Conservation (phyloP, 106 monocot genomes). For the Alisma plantagoaquatica region DNA sequence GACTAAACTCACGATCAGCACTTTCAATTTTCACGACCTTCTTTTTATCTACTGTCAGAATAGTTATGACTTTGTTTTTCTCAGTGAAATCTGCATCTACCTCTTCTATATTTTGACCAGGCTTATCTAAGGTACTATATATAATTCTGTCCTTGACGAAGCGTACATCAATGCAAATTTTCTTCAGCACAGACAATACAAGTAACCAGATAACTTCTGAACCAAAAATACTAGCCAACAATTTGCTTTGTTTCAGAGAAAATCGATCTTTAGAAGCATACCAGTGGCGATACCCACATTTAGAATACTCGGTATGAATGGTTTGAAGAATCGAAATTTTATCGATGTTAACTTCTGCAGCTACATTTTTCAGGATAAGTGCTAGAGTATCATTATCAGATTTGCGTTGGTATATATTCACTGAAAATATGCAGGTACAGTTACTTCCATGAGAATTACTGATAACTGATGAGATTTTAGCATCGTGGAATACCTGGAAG, state of each 20-base stretch:
- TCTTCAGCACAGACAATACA: slow-evolving; percentile 33
- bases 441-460: slow-evolving; percentile 19
- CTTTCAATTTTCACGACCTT: slow-evolving; percentile 24
- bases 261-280: slow-evolving; percentile 27
- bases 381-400: slow-evolving; percentile 4
- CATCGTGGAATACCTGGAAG: slow-evolving; percentile 45
- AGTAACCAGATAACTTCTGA: slow-evolving; percentile 44
- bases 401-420: slow-evolving; percentile 24
- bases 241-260: slow-evolving; percentile 20
- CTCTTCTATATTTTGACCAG: neutral
- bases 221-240: slow-evolving; percentile 25
- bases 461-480: slow-evolving; percentile 50
- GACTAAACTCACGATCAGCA: neutral
- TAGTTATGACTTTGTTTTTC: slow-evolving; percentile 24
- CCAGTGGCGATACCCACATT: slow-evolving; percentile 29
- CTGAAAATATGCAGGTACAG: slow-evolving; percentile 49
- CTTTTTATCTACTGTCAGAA: slow-evolving; percentile 13
- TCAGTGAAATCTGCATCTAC: slow-evolving; percentile 3
- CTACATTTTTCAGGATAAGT: slow-evolving; percentile 7
- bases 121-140: slow-evolving; percentile 20
- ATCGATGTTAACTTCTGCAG: slow-evolving; percentile 33
- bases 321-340: slow-evolving; percentile 54
- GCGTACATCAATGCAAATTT: slow-evolving; percentile 37
- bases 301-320: slow-evolving; percentile 17
- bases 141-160: slow-evolving; percentile 29